Evolutionary conservation across 805 yeast genomes (phyloP).

Genomic region (Candida jianshihensis): DNA sequence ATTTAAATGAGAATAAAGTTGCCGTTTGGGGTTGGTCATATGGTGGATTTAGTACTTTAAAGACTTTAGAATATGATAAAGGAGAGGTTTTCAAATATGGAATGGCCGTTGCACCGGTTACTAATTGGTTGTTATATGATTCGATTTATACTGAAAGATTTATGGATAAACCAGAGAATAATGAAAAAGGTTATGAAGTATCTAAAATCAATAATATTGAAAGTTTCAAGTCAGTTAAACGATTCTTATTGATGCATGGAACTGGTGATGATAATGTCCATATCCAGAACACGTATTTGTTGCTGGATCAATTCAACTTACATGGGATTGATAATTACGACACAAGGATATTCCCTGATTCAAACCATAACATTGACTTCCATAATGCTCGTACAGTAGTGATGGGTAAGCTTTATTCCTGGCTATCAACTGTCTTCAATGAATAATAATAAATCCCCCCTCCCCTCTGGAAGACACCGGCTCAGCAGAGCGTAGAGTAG

Average conservation of each 20-base stretch:
- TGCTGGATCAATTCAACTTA: conserved; percentile 52
- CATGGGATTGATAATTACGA: conserved; percentile 67
- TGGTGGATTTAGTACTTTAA: conserved; percentile 74
- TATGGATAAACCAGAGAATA: conserved; percentile 49
- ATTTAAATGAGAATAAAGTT: conserved; percentile 45
- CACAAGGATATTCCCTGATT: conserved; percentile 85
- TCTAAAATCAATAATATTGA: conserved; percentile 37
- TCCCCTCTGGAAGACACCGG: no score
- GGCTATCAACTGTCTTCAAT: conserved; percentile 59
- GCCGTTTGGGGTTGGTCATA: conserved; percentile 89
- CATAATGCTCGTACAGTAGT: conserved; percentile 78
- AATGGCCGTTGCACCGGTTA: conserved; percentile 81
- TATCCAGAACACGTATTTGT: conserved; percentile 57
- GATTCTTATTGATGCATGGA: conserved; percentile 73
- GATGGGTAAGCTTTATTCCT: conserved; percentile 58
- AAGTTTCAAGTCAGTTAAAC: conserved; percentile 38
- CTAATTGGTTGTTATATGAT: conserved; percentile 70
- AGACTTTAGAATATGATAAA: conserved; percentile 61
- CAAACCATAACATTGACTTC: conserved; percentile 74
- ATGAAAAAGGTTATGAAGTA: conserved; percentile 40
- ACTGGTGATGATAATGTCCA: conserved; percentile 84
- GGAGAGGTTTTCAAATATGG: conserved; percentile 65
- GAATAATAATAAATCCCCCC: no score
- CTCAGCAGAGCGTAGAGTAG: no score
- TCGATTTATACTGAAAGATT: conserved; percentile 77